Evolutionary conservation across 108 stramenopile species (phyloP).

Genomic region (Nitzschia inconspicua): DNA sequence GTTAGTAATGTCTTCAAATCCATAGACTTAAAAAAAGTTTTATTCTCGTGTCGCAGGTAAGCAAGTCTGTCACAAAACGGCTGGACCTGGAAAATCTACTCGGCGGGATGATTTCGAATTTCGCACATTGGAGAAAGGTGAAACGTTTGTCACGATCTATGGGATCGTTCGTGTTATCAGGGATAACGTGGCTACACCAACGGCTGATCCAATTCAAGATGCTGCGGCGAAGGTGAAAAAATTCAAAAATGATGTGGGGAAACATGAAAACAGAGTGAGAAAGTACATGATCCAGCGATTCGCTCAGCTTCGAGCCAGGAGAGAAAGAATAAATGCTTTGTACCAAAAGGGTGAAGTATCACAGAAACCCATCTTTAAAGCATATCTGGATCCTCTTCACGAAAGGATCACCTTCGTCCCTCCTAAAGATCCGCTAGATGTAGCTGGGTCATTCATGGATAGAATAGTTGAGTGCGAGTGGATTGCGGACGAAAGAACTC

Average conservation of each 20-base stretch:
- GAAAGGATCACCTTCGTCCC: constrained; percentile 5
- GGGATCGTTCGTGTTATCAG: constrained; percentile 73
- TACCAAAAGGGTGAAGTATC: constrained; percentile 6
- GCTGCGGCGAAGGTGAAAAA: background rate
- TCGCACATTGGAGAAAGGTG: constrained; percentile 44
- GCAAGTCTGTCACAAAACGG: background rate
- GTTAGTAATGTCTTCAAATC: background rate
- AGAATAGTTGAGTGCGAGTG: constrained; percentile 66
- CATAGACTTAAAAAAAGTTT: background rate
- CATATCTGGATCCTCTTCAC: constrained; percentile 19
- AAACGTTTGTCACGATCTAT: constrained; percentile 47
- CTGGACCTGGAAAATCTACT: background rate
- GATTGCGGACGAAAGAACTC: constrained; percentile 33
- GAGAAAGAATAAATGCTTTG: constrained; percentile 10
- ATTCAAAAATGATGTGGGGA: background rate
- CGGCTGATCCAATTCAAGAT: background rate
- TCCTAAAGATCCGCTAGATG: constrained; percentile 29
- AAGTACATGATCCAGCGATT: background rate
- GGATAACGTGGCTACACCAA: constrained; percentile 52
- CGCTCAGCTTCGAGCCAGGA: constrained; percentile 4
- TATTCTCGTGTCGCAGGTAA: background rate
- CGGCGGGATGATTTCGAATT: constrained; percentile 6
- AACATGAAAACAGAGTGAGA: background rate
- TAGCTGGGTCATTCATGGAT: constrained; percentile 54
- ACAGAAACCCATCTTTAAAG: constrained; percentile 15